A percentile compares a stretch with the other conserved stretches of the same genome.
Conservation (phyloP, 2,329 filamentous ascomycete species). For the Venturia aucupariae region DNA sequence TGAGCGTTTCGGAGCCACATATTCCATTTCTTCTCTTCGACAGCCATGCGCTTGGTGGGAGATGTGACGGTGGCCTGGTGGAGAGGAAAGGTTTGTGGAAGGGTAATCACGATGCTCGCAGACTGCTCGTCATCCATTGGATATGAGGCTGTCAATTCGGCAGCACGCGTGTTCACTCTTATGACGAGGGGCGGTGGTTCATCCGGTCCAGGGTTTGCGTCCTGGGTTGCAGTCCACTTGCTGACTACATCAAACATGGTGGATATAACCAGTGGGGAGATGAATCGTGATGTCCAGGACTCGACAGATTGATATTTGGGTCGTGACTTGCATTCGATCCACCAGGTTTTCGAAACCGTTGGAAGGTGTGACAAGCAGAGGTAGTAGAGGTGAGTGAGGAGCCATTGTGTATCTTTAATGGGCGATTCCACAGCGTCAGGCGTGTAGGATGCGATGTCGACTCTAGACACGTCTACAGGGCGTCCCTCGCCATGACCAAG, state of each 20-base stretch:
- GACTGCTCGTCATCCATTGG: slow-evolving; percentile 72
- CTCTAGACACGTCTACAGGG: slow-evolving; percentile 59
- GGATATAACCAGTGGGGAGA: slow-evolving; percentile 61
- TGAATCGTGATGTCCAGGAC: slow-evolving; percentile 74
- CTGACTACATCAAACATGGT: slow-evolving; percentile 58
- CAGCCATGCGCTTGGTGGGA: slow-evolving; percentile 68
- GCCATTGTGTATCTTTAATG: slow-evolving; percentile 70
- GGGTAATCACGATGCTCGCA: slow-evolving; percentile 69
- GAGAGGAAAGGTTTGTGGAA: slow-evolving; percentile 77
- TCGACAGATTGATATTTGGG: slow-evolving; percentile 74
- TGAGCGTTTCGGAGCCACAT: slow-evolving; percentile 82
- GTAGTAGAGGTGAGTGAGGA: slow-evolving; percentile 81
- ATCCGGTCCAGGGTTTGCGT: slow-evolving; percentile 32
- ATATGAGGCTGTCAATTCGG: slow-evolving; percentile 76
- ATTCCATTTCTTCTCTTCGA: slow-evolving; percentile 87
- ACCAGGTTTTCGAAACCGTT: slow-evolving; percentile 75
- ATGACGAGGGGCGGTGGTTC: slow-evolving; percentile 47
- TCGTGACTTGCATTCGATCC: slow-evolving; percentile 65
- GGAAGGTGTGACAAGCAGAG: slow-evolving; percentile 68
- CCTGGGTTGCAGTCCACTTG: slow-evolving; percentile 49
- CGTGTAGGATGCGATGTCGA: slow-evolving; percentile 60
- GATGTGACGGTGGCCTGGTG: slow-evolving; percentile 67
- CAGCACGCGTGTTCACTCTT: slow-evolving; percentile 60
- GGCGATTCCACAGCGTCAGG: slow-evolving; percentile 45
- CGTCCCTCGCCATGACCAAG: slow-evolving; percentile 69